These are phyloP conservation scores for Aphanomyces cochlioides DNA, from an alignment of 352 stramenopile species.

Conservation along the genomic window DNA sequence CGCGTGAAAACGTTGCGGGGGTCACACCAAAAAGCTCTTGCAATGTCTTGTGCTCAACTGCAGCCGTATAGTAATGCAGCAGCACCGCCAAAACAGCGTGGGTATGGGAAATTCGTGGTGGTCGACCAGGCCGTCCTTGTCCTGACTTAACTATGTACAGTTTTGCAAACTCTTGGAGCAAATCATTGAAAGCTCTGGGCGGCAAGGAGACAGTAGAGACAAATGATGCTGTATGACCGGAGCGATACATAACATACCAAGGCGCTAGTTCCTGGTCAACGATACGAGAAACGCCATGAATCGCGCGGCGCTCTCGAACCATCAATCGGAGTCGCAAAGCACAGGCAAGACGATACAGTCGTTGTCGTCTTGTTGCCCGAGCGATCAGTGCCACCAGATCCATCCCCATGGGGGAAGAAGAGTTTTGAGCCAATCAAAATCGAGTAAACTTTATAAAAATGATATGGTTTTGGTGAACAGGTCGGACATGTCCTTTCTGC, in stretches of 20 bases:
- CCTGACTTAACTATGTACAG: not conserved
- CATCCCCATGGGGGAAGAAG: too few relatives aligned
- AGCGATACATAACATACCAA: not conserved
- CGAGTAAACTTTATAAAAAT: too few relatives aligned
- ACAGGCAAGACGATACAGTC: too few relatives aligned
- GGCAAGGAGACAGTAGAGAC: not conserved
- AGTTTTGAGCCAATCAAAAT: too few relatives aligned
- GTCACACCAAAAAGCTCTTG: not conserved
- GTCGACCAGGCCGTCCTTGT: not conserved
- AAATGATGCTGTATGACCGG: not conserved
- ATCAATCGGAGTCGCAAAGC: not conserved
- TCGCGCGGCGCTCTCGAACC: not conserved
- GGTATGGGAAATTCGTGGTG: not conserved
- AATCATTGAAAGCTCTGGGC: not conserved
- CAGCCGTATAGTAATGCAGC: too few relatives aligned
- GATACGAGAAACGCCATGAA: not conserved
- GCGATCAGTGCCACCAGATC: too few relatives aligned
- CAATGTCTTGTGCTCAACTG: too few relatives aligned
- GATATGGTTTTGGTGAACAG: too few relatives aligned
- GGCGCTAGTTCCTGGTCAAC: not conserved
- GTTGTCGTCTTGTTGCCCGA: too few relatives aligned
- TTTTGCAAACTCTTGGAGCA: not conserved
- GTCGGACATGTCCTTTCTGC: not conserved
- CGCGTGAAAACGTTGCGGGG: not conserved
- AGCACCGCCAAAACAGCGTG: too few relatives aligned